Conservation (phyloP, 1,284 basidiomycete species). For the Volvariella volvacea region DNA sequence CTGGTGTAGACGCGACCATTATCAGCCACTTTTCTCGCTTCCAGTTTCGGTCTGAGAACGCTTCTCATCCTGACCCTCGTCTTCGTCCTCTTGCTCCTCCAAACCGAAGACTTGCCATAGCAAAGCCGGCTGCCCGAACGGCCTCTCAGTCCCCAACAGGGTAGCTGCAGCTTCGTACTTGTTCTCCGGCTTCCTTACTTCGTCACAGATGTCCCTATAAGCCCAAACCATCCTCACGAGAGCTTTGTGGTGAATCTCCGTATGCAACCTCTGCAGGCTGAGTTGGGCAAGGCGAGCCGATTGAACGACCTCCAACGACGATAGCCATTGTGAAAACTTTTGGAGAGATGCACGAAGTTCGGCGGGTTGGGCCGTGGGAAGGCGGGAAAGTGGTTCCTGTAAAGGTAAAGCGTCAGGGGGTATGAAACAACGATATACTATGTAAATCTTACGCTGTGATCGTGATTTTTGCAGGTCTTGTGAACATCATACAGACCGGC, state of each 20-base stretch:
- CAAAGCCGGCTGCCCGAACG: conserved; percentile 69
- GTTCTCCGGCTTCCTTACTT: conserved; percentile 68
- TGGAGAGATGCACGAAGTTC: conserved; percentile 49
- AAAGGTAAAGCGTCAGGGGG: conserved; percentile 3
- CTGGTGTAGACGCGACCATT: no score
- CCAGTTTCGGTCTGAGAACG: no score
- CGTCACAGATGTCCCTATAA: conserved; percentile 68
- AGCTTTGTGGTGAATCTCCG: conserved; percentile 68
- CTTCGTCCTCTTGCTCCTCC: conserved; percentile 27
- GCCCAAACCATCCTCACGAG: conserved; percentile 60
- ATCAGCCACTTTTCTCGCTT: no score
- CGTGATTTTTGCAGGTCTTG: conserved; percentile 47
- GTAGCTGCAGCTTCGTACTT: conserved; percentile 86
- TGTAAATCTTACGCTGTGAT: conserved; percentile 40
- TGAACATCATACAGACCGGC: conserved; percentile 69
- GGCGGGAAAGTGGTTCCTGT: conserved; percentile 67
- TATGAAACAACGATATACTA: neutral
- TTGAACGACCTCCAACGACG: conserved; percentile 66
- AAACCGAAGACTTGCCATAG: conserved; percentile 73
- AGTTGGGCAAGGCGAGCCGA: conserved; percentile 72
- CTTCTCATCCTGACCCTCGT: conserved; percentile 14
- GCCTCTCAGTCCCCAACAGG: conserved; percentile 76
- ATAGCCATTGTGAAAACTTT: conserved; percentile 64
- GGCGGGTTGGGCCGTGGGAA: conserved; percentile 49
- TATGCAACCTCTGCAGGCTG: conserved; percentile 58